phyloP scores from a whole-genome alignment of 192 early-diverging fungal species.

The Pilaira anomala region DNA sequence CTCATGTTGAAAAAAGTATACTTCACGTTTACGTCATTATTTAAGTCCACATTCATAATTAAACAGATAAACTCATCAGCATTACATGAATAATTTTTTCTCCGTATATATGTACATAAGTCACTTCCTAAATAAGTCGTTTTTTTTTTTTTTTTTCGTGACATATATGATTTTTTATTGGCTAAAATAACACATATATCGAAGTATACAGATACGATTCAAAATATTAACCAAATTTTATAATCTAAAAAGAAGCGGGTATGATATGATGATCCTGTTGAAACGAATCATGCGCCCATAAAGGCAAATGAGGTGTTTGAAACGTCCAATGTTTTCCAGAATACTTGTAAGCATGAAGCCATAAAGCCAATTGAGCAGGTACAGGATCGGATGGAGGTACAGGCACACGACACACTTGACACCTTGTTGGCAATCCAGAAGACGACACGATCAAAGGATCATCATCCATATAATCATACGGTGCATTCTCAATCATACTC shows the following conservation, averaged over 20 bases:
- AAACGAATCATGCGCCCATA: conserved; percentile 66
- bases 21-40: too few species aligned
- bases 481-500: neutral
- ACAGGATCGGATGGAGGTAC: conserved; percentile 63
- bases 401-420: conserved; percentile 57
- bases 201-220: too few species aligned
- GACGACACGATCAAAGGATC: conserved; percentile 2
- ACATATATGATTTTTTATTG: too few species aligned
- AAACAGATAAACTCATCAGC: too few species aligned
- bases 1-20: too few species aligned
- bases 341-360: conserved; percentile 87
- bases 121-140: too few species aligned
- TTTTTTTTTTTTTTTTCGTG: too few species aligned
- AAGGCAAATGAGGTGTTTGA: conserved; percentile 68
- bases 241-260: neutral
- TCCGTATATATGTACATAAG: too few species aligned
- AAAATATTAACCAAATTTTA: too few species aligned
- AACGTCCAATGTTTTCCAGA: conserved; percentile 68
- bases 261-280: neutral
- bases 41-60: too few species aligned
- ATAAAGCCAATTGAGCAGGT: conserved; percentile 74
- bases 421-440: neutral
- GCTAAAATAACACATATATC: too few species aligned
- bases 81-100: too few species aligned
- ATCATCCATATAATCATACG: conserved; percentile 19